A percentile compares a stretch with the other conserved stretches of the same genome.
Conservation (phyloP, 345 rosid genomes). For the Sisymbrium irio region DNA sequence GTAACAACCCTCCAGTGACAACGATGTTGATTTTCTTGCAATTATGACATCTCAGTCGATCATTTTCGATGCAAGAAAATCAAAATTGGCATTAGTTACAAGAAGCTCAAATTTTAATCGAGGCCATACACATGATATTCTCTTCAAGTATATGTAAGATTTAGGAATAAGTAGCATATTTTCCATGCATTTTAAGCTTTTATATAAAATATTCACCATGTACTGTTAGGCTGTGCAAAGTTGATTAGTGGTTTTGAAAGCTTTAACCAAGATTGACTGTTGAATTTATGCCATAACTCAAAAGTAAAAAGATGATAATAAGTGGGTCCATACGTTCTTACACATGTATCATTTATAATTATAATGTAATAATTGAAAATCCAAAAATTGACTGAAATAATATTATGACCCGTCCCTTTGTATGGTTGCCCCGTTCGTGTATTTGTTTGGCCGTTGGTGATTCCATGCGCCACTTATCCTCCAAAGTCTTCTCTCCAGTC, state of each 20-base stretch:
- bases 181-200: neutral
- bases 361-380: neutral
- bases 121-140: neutral
- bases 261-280: slow-evolving; percentile 25
- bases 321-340: slow-evolving; percentile 23
- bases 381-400: slow-evolving; percentile 2
- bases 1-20: neutral
- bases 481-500: slow-evolving; percentile 29
- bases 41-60: too few species aligned
- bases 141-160: slow-evolving; percentile 5
- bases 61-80: neutral
- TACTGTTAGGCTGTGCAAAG: neutral
- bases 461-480: slow-evolving; percentile 67
- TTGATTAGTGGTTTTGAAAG: slow-evolving; percentile 15
- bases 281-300: neutral
- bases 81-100: neutral
- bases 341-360: slow-evolving; percentile 2
- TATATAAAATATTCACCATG: neutral
- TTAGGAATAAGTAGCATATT: neutral
- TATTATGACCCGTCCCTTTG: slow-evolving; percentile 35
- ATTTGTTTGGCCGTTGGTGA: slow-evolving; percentile 47
- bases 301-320: neutral
- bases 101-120: neutral
- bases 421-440: slow-evolving; percentile 41
- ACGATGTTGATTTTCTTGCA: too few species aligned